Evolutionary conservation across 2,329 filamentous ascomycete genomes (phyloP), one percentile per base, ranked within the genome.

Genomic region (Parastagonospora avenae): DNA sequence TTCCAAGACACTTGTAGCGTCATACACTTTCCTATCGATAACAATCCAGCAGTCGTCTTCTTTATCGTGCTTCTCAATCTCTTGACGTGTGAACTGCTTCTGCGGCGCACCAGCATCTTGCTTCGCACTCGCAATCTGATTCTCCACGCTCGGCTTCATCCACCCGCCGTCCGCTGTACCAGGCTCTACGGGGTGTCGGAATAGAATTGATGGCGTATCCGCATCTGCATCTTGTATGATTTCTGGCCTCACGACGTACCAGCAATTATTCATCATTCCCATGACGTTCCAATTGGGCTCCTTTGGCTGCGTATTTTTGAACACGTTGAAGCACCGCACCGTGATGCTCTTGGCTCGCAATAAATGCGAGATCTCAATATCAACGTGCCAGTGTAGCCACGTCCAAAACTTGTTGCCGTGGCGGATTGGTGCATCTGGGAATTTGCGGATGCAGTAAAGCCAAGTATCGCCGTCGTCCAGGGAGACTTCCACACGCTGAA

Each of bases 21-120:
- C 83, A 72, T 85, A 88, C 7, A 89, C 84, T 58, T 82, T 80
- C 30, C 80, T 80, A 66, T 88, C 81, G 8, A 89, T 80, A 1
- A 87, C 84, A 37, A 89, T 80, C 87, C 86, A 89, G 58, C 73
- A 75, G 42, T 63, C 58, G n/a, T 47, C 53, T 12, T 60, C 53
- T 19, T 50, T 57, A 10, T 54, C 42, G 30, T 63, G 60, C 32
- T 61, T 82, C 60, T 82, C 80, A 33, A 83, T 79, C 62, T 83
- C 80, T 42, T 82, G 68, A 3, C 80, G 68, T 0, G 80, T 82
- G 52, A 82, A 82, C 48, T 81, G 74, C 52, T 81, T 82, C 54
- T 78, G 67, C 0, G 80, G 79, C 0, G 74, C 71, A 2, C 74
- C 73, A 2, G 72, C 73, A 38, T 78, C 68, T 35, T 79, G 77